A percentile compares a stretch with the other conserved stretches of the same genome.
Conservation (phyloP, 306 rosid species). For the Corylus americana region DNA sequence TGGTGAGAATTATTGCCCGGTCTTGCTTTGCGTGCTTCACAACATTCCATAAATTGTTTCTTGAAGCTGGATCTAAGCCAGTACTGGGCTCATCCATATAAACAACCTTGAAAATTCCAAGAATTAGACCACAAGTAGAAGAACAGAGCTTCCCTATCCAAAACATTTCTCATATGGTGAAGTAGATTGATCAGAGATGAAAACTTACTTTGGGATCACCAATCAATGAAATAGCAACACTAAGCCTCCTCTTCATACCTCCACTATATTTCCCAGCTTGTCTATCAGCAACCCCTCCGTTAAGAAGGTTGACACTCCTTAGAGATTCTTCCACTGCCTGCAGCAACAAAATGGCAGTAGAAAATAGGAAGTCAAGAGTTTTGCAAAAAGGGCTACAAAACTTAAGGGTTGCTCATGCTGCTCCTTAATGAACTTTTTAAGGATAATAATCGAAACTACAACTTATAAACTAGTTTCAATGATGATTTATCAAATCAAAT, state of each 20-base stretch:
- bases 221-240: conserved; percentile 85
- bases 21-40: conserved; percentile 79
- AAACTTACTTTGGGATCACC: conserved; percentile 77
- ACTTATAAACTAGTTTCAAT: neutral
- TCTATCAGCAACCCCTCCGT: conserved; percentile 83
- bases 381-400: neutral
- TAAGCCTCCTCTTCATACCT: conserved; percentile 97
- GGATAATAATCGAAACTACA: neutral
- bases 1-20: conserved; percentile 89
- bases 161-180: neutral
- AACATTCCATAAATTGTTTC: conserved; percentile 83
- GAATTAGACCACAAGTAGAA: conserved; percentile 8
- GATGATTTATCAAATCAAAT: neutral
- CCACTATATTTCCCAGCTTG: conserved; percentile 89
- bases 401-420: neutral
- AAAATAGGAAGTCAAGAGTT: conserved; percentile 20
- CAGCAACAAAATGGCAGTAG: conserved; percentile 26
- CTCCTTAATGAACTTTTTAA: neutral
- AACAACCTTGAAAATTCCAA: conserved; percentile 58
- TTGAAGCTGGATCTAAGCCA: conserved; percentile 88
- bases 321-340: conserved; percentile 97
- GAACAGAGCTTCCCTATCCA: neutral
- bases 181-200: conserved; percentile 14
- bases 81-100: conserved; percentile 96
- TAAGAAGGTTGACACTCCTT: conserved; percentile 65